Evolutionary conservation across 345 rosid species (phyloP), one percentile per base, ranked within the genome.

Genomic region (Citrus mangshanensis): DNA sequence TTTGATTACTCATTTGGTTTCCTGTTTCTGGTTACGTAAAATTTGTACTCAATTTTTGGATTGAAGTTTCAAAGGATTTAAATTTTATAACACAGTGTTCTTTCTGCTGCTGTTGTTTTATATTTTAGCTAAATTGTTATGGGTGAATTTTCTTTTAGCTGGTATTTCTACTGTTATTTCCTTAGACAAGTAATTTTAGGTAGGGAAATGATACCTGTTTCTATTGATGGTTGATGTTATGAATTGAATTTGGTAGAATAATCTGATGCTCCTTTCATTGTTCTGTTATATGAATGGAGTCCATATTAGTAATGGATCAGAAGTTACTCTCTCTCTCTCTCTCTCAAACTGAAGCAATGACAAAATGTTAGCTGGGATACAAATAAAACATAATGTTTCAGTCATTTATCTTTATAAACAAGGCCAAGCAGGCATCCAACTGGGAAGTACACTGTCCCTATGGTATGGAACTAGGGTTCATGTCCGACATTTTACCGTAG

Each of bases 1-100:
- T 89, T 70, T 95, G 91, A 93, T 24, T 25, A 2, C 22, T 27
- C 54, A 13, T 75, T 49, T 64, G 21, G 28, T 21, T 75, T 63
- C 13, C 34, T 64, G 51, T 34, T 32, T 19, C 42, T 75, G 78
- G 32, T 14, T 76, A 22, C 66, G 63, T 54, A 76, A 32, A 61
- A 13, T 13, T 66, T 66, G 65, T 67, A 66, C 27, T 28, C 66
- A 65, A 64, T 32, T 65, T 28, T 16, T 65, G 70, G 32, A 75
- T 67, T 46, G 27, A 67, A 37, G 40, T 67, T 59, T 24, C 32
- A 25, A 35, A 77, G 3, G 18, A 55, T 49, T 34, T 24, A 30
- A 54, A 30, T 30, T 30, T 32, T 65, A 32, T 12, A 3, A 27
- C 46, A 30, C 25, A 40, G 18, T 62, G 21, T 66, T 62, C n/a